Evolutionary conservation across 352 stramenopile genomes (phyloP), one percentile per base, ranked within the genome.

Genomic region (Albugo laibachii): DNA sequence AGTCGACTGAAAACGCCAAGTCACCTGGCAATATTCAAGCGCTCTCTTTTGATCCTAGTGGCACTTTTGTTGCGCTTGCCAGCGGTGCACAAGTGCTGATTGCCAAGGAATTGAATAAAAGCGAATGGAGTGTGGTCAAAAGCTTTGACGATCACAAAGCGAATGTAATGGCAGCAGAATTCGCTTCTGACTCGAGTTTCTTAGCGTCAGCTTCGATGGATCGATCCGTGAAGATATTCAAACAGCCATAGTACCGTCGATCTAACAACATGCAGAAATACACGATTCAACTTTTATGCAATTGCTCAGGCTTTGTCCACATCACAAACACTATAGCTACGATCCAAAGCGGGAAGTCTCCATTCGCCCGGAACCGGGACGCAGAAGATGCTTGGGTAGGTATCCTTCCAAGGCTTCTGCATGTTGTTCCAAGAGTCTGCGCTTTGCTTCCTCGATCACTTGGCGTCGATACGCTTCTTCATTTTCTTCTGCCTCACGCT

Each of bases 371-470:
- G 24, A 31, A 31, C 3, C 8, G 3, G 38, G 38, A 43, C 8
- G 38, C 8, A 43, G 8, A 43, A 24, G 38, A 43, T 24, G 38
- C 8, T 19, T 19, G 20, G 78, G 74, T 49, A 94, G 47, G 58
- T 86, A 94, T 2, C 69, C 80, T 52, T 83, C 54, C 16, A 95
- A 63, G 35, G 88, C 65, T 16, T 77, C 59, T 41, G 80, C 78
- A 56, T 95, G 82, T 53, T 94, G 74, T 41, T 78, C 61, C 41
- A 95, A 55, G 13, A 96, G 60, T 40, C 79, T 62, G 45, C 71
- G 70, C 51, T 84, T 83, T 48, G 84, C 84, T 45, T 93, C 72
- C 52, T 81, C 70, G 37, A 96, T 68, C 38, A 94, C 69, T 54
- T 74, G 59, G 51, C 79, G 66, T 39, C 66, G 65, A 67, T 84